These are phyloP conservation scores for Pavlovales sp. DNA, from an alignment of 208 protist genomes.

Conservation along the genomic window DNA sequence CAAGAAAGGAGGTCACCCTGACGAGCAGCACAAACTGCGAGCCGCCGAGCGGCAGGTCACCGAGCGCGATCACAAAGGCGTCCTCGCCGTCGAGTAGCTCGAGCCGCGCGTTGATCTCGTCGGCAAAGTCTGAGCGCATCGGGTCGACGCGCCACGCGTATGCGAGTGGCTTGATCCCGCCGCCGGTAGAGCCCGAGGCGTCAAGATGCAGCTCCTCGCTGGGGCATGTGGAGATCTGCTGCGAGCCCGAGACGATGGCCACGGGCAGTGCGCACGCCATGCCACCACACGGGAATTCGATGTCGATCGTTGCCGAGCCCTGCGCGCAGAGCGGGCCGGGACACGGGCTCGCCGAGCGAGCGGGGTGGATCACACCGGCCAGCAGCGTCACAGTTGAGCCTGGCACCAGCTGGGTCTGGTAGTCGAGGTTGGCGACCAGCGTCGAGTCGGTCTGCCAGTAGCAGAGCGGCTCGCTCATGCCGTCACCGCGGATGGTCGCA, in stretches of 20 bases:
- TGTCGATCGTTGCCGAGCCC: background rate
- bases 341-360: background rate
- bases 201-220: background rate
- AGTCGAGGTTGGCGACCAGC: background rate
- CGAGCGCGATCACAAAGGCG: background rate
- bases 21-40: background rate
- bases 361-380: too few relatives aligned
- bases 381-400: background rate
- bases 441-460: constrained; percentile 5
- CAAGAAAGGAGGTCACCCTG: background rate
- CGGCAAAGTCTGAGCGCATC: background rate
- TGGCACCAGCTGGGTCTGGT: background rate
- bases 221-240: background rate
- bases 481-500: background rate
- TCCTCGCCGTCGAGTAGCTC: background rate
- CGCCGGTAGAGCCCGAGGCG: background rate
- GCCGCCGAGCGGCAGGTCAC: background rate
- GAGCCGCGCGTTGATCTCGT: background rate
- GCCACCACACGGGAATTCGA: background rate
- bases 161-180: background rate
- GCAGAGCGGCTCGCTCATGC: background rate
- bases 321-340: background rate
- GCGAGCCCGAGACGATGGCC: background rate
- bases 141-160: background rate
- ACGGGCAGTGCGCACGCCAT: background rate